phyloP scores from a whole-genome alignment of 768 basidiomycete genomes.

The Trametes villosa region DNA sequence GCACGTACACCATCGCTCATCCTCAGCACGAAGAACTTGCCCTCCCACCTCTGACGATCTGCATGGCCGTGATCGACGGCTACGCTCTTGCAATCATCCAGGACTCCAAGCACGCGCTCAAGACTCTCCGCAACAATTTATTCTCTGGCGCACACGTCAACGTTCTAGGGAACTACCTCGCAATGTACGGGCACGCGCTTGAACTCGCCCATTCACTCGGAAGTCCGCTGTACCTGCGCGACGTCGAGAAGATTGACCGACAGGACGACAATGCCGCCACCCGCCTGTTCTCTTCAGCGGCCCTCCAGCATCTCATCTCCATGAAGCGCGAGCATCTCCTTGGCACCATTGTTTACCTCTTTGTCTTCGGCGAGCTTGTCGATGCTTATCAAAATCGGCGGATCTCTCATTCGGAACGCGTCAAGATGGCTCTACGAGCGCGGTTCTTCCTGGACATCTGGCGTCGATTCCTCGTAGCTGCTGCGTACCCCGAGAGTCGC shows the following conservation, averaged over 20 bases:
- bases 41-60: background rate
- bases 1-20: background rate
- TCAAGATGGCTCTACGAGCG: constrained; percentile 30
- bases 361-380: constrained; percentile 35
- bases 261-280: constrained; percentile 51
- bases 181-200: constrained; percentile 15
- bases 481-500: constrained; percentile 26
- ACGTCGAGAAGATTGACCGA: constrained; percentile 45
- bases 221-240: constrained; percentile 35
- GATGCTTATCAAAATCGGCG: constrained; percentile 36
- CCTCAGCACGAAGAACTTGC: background rate
- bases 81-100: constrained; percentile 38
- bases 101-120: constrained; percentile 42
- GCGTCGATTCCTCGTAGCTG: constrained; percentile 27
- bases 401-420: constrained; percentile 29
- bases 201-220: constrained; percentile 4
- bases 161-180: constrained; percentile 31
- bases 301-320: constrained; percentile 31
- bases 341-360: constrained; percentile 37
- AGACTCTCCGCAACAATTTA: constrained; percentile 42
- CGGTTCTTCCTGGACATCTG: constrained; percentile 33
- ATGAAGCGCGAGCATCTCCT: background rate
- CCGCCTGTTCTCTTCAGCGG: constrained; percentile 42
- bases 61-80: constrained; percentile 8
- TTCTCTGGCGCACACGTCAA: constrained; percentile 38